These are phyloP conservation scores for Mycena floridula DNA, from an alignment of 768 basidiomycete genomes.

Conservation along the genomic window DNA sequence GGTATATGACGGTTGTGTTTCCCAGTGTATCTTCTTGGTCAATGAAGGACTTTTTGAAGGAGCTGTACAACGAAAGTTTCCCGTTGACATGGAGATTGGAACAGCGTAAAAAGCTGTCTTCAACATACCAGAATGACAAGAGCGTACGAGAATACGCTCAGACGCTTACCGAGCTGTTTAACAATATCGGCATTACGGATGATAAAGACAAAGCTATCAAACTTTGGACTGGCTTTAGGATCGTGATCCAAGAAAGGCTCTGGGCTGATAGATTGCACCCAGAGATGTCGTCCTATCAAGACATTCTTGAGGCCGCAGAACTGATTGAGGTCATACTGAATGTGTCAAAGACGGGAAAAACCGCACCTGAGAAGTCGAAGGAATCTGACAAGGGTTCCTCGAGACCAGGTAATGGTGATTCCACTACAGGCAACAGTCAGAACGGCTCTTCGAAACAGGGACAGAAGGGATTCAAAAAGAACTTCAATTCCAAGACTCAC, in stretches of 20 bases:
- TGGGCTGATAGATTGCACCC: conserved; percentile 21
- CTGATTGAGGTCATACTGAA: conserved; percentile 19
- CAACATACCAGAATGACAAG: conserved; percentile 15
- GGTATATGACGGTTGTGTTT: no score
- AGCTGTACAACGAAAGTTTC: conserved; percentile 27
- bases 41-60: conserved; percentile 18
- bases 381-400: no score
- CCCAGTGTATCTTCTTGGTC: no score
- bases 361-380: no score
- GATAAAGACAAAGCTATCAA: conserved; percentile 21
- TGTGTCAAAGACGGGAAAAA: no score
- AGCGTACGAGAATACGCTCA: conserved; percentile 22
- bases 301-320: conserved; percentile 19
- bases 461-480: no score
- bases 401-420: no score
- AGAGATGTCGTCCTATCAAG: conserved; percentile 16
- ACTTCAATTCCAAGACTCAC: no score
- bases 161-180: conserved; percentile 22
- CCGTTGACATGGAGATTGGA: conserved; percentile 20
- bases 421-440: no score
- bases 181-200: conserved; percentile 20
- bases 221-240: conserved; percentile 25
- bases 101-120: conserved; percentile 17
- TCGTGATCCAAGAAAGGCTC: conserved; percentile 20
- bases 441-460: no score